Base-by-base conservation (phyloP, 768 basidiomycete species). In the Sporobolomyces pararoseus region DNA sequence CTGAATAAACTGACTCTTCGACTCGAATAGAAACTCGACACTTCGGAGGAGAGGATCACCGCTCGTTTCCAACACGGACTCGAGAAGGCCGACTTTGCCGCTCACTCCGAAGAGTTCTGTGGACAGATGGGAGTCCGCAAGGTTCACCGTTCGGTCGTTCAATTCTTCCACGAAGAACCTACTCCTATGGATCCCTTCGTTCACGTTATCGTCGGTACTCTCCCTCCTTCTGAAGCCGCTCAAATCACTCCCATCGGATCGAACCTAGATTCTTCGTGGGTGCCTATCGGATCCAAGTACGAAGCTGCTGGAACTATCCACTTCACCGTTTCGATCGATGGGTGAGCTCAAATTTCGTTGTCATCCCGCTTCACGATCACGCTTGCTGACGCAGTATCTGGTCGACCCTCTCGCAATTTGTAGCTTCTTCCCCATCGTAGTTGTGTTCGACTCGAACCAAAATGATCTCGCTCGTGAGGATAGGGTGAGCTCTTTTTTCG, bases 151-250 rank as follows among this genome's bases (percentile, higher is more conserved):
- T 66, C 64, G 53, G 65, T 65, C 37, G 72, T 73, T 34, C 72
- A 73, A 59, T 73, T 73, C 72, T 73, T 73, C 61, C 65, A 63
- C 68, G 72, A 73, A 55, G 44, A 55, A 5, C 71, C 72, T 21
- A 51, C 63, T 32, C 25, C 69, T 25, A 61, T 60, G 37, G 68
- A 73, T 51, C 72, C 72, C 14, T 73, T 66, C 55, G 65, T 73
- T 6, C 72, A 73, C 25, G 67, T 73, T 37, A 44, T 66, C 42
- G 72, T 73, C n/a, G 72, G 64, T 21, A 46, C 67, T 10, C 64
- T 73, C 19, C 72, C 72, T 27, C 61, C 67, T 5, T 6, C 31
- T n/a, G 23, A 42, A 19, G 66, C 51, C 46, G 53, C 60, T 7
- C 25, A 53, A 34, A 51, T 67, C n/a, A 58, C 57, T 7, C 67